A percentile compares a stretch with the other conserved stretches of the same genome.
Evolutionary conservation across 1,139 yeast genomes (phyloP).

Genomic region (Suhomyces anneliseae): DNA sequence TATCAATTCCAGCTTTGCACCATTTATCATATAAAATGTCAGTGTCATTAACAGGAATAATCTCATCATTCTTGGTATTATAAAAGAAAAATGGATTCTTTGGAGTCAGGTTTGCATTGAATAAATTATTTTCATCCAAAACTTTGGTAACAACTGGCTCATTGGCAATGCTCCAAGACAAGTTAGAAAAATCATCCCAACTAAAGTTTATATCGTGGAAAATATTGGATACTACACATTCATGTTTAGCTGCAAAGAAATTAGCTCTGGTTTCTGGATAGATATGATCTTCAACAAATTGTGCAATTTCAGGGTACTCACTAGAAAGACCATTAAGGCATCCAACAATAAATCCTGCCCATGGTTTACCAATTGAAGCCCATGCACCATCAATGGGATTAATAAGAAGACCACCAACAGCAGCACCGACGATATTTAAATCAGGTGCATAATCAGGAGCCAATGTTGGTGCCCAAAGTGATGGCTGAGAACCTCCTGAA

Average conservation of each 20-base stretch:
- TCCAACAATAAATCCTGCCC: slow-evolving; percentile 27
- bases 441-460: slow-evolving; percentile 24
- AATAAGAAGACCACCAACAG: slow-evolving; percentile 2
- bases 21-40: slow-evolving; percentile 14
- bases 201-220: neutral
- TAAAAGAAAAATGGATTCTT: slow-evolving; percentile 22
- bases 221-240: neutral
- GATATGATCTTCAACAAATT: slow-evolving; percentile 3
- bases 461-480: slow-evolving; percentile 22
- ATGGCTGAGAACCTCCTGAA: slow-evolving; percentile 22
- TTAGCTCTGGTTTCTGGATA: neutral
- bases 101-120: slow-evolving; percentile 13
- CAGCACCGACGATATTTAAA: slow-evolving; percentile 15
- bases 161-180: neutral
- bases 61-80: slow-evolving; percentile 20
- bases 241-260: neutral
- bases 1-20: slow-evolving; percentile 16
- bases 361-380: slow-evolving; percentile 2
- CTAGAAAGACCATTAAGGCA: slow-evolving; percentile 28
- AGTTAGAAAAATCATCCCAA: neutral
- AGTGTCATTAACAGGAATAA: slow-evolving; percentile 18
- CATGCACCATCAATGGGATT: neutral
- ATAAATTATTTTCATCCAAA: neutral
- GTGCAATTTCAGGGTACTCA: slow-evolving; percentile 24
- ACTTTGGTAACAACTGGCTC: neutral